Conservation (phyloP, 352 stramenopile species). For the Achlya hypogyna region DNA sequence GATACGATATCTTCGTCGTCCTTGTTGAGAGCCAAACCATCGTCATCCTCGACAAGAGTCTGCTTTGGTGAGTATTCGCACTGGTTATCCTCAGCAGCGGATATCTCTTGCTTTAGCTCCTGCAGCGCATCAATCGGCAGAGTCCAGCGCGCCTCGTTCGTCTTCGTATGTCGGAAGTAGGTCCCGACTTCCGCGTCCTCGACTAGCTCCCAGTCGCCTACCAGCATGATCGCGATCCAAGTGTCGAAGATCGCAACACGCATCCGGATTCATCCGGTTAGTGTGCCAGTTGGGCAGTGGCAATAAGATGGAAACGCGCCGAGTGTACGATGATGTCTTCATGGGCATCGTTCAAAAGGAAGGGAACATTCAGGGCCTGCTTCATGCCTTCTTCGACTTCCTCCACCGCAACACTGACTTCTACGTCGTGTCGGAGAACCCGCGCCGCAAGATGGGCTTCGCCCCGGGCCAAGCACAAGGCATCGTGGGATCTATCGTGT, state of each 20-base stretch:
- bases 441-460: constrained; percentile 52
- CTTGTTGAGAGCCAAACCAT: neutral
- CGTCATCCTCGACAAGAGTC: neutral
- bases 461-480: constrained; percentile 45
- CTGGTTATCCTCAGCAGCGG: neutral
- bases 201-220: neutral
- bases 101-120: too few relatives aligned
- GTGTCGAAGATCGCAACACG: neutral
- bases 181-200: neutral
- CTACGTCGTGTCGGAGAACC: constrained; percentile 74
- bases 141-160: neutral
- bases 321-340: constrained; percentile 66
- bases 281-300: neutral
- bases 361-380: constrained; percentile 90
- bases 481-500: constrained; percentile 24
- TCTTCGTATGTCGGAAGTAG: neutral
- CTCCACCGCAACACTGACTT: constrained; percentile 98
- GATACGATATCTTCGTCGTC: neutral
- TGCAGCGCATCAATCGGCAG: neutral
- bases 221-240: neutral
- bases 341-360: constrained; percentile 92
- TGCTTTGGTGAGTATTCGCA: neutral
- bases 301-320: neutral
- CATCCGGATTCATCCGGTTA: neutral
- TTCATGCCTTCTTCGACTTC: constrained; percentile 97